Percentiles rank a stretch among this genome's conserved stretches.
These are phyloP conservation scores for Pyrenochaeta sp. DNA, from an alignment of 2,329 filamentous ascomycete genomes.

Conservation along the genomic window DNA sequence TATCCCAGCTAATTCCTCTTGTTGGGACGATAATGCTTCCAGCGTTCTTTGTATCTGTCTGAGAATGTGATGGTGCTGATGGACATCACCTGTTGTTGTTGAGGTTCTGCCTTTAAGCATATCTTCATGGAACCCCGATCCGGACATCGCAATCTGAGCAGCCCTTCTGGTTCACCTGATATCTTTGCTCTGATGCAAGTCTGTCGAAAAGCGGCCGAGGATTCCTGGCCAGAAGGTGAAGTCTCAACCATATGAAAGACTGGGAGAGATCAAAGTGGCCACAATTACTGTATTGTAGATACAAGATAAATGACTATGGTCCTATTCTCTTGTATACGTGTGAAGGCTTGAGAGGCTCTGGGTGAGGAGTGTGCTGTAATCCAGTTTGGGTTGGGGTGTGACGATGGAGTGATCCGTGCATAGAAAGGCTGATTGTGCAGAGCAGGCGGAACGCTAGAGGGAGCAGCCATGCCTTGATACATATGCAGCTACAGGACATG, in stretches of 20 bases:
- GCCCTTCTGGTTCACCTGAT: background rate
- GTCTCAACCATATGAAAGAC: background rate
- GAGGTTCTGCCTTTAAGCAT: background rate
- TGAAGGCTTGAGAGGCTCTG: background rate
- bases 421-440: background rate
- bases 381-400: slow-evolving; percentile 1
- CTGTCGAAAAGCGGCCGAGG: background rate
- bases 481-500: background rate
- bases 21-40: slow-evolving; percentile 1
- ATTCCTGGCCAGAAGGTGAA: background rate
- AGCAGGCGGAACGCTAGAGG: background rate
- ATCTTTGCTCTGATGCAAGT: background rate
- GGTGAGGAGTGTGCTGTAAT: background rate
- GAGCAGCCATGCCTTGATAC: background rate
- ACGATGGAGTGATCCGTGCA: background rate
- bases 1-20: slow-evolving; percentile 8
- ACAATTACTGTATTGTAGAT: background rate
- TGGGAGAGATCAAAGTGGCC: background rate
- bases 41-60: background rate
- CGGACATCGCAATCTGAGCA: background rate
- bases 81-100: background rate
- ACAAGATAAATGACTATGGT: background rate
- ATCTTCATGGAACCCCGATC: background rate
- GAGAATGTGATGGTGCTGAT: background rate
- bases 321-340: background rate